phyloP scores from a whole-genome alignment of 2,329 filamentous ascomycete genomes.

The Nigrospora sphaerica region DNA sequence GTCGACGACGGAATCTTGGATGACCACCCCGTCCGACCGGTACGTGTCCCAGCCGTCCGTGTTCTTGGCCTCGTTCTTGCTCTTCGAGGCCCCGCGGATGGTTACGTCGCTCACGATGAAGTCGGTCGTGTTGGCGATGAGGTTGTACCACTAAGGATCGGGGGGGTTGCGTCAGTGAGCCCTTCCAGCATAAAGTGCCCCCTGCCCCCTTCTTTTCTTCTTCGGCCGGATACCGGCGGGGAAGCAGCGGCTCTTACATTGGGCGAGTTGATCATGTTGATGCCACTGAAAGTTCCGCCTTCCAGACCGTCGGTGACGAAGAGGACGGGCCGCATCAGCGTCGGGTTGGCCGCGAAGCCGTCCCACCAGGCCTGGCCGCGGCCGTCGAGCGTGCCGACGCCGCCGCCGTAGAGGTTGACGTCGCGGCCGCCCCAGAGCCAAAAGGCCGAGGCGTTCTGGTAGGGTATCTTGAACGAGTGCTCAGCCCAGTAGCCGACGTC shows the following conservation, averaged over 20 bases:
- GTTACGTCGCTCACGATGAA: slow-evolving; percentile 57
- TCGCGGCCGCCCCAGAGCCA: slow-evolving; percentile 38
- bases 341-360: slow-evolving; percentile 41
- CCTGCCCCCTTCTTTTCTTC: not conserved
- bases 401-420: slow-evolving; percentile 59
- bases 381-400: slow-evolving; percentile 41
- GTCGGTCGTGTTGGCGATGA: slow-evolving; percentile 59
- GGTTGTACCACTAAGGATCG: slow-evolving; percentile 53
- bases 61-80: slow-evolving; percentile 48
- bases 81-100: slow-evolving; percentile 40
- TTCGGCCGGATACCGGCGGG: too few species aligned
- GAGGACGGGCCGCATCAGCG: slow-evolving; percentile 51
- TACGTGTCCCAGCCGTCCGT: slow-evolving; percentile 62
- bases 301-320: slow-evolving; percentile 50
- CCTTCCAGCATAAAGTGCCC: not conserved
- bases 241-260: slow-evolving; percentile 11
- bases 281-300: slow-evolving; percentile 48
- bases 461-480: slow-evolving; percentile 55
- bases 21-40: slow-evolving; percentile 52
- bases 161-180: not conserved
- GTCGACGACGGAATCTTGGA: slow-evolving; percentile 57
- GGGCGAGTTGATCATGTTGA: slow-evolving; percentile 53
- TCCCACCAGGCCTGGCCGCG: slow-evolving; percentile 62
- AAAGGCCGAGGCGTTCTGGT: slow-evolving; percentile 55
- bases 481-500: slow-evolving; percentile 64